These are phyloP conservation scores for Fusarium denticulatum DNA, from an alignment of 2,329 filamentous ascomycete genomes.

Conservation along the genomic window DNA sequence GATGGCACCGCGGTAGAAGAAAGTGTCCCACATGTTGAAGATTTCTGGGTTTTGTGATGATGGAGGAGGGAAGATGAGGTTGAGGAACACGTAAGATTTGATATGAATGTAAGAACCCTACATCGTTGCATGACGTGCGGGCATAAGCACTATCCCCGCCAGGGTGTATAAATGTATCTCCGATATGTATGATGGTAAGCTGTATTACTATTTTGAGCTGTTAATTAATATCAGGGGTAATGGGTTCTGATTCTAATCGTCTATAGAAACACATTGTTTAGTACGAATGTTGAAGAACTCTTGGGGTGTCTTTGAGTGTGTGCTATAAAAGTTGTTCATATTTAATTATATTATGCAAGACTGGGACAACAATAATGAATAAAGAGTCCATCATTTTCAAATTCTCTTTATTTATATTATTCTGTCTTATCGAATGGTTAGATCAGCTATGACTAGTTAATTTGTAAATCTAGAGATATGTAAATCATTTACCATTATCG, in stretches of 20 bases:
- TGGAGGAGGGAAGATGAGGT: not conserved
- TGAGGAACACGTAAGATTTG: not conserved
- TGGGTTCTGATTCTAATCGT: accelerated
- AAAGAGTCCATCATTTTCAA: too few relatives aligned
- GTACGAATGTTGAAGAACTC: too few relatives aligned
- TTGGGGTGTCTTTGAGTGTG: accelerated
- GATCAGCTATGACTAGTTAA: not conserved
- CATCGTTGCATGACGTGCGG: not conserved
- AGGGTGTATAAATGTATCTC: not conserved
- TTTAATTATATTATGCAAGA: not conserved
- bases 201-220: not conserved
- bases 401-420: accelerated
- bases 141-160: not conserved
- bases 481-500: not conserved
- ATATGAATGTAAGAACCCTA: not conserved
- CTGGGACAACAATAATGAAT: not conserved
- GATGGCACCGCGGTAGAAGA: slow-evolving; percentile 26
- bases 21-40: slow-evolving; percentile 21
- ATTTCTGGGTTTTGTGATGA: too few relatives aligned
- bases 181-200: not conserved
- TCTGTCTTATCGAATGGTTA: accelerated
- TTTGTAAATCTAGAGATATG: not conserved
- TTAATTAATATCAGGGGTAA: not conserved
- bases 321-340: not conserved
- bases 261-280: accelerated